Conservation (phyloP, 1,139 yeast species). For the Blastobotrys proliferans region DNA sequence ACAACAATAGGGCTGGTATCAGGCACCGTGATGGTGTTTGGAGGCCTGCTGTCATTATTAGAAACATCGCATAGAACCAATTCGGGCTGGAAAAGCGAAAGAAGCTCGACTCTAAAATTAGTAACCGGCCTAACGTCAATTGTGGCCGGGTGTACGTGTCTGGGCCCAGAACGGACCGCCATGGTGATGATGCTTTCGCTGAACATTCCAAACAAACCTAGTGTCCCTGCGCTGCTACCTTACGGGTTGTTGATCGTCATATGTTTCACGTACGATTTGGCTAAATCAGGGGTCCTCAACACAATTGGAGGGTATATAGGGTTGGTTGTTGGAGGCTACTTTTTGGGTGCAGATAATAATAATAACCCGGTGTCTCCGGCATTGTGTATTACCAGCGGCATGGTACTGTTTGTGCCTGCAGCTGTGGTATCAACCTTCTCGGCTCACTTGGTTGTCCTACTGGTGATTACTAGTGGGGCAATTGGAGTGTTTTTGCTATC, state of each 20-base stretch:
- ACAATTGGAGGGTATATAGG: constrained; percentile 19
- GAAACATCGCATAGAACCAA: constrained; percentile 15
- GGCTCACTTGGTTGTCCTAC: constrained; percentile 22
- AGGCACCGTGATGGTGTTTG: constrained; percentile 25
- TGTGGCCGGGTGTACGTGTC: constrained; percentile 20
- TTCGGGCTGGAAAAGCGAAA: constrained; percentile 13
- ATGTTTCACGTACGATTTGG: constrained; percentile 21
- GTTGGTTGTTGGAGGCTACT: neutral
- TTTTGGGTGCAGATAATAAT: neutral
- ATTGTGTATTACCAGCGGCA: constrained; percentile 21
- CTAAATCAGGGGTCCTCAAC: constrained; percentile 6
- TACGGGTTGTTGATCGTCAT: constrained; percentile 18
- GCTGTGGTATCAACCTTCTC: constrained; percentile 11
- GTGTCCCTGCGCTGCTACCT: constrained; percentile 12
- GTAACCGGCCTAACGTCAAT: constrained; percentile 23
- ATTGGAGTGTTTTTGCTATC: constrained; percentile 35
- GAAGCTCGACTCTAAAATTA: constrained; percentile 22
- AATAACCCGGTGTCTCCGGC: constrained; percentile 16
- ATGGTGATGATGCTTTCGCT: constrained; percentile 25
- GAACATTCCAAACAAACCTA: constrained; percentile 20
- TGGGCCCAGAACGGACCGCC: constrained; percentile 26
- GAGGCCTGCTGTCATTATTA: constrained; percentile 26
- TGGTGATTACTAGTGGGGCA: constrained; percentile 33
- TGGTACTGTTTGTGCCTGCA: constrained; percentile 17
- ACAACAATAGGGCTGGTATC: constrained; percentile 24